Conservation (phyloP, 495 filamentous ascomycete genomes). For the Neurospora cerealis region DNA sequence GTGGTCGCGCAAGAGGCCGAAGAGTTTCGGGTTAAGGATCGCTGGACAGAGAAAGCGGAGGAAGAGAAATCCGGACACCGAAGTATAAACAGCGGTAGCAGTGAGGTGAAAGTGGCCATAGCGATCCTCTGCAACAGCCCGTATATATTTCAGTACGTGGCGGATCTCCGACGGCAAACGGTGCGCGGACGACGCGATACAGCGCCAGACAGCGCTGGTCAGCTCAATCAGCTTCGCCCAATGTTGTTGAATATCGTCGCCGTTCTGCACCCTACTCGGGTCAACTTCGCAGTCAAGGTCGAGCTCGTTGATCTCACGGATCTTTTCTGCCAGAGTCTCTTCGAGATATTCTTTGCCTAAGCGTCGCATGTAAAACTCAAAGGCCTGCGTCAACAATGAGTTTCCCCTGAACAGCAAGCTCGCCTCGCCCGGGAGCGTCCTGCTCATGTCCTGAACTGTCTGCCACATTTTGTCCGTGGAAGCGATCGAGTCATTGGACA, state of each 20-base stretch:
- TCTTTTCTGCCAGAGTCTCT: constrained; percentile 74
- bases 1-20: constrained; percentile 80
- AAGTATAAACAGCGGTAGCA: constrained; percentile 70
- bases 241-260: constrained; percentile 70
- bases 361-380: constrained; percentile 92
- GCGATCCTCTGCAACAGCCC: constrained; percentile 87
- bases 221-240: constrained; percentile 70
- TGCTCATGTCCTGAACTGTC: constrained; percentile 51
- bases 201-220: constrained; percentile 75
- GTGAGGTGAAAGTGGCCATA: constrained; percentile 92
- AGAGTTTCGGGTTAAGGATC: constrained; percentile 92
- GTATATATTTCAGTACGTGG: constrained; percentile 82
- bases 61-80: constrained; percentile 94
- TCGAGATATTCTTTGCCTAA: constrained; percentile 89
- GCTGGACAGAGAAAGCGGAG: constrained; percentile 94
- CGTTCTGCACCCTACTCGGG: constrained; percentile 59
- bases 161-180: constrained; percentile 78
- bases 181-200: constrained; percentile 60
- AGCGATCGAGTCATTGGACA: constrained; percentile 68
- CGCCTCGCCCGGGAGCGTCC: constrained; percentile 63
- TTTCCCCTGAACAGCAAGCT: constrained; percentile 95
- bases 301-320: constrained; percentile 75
- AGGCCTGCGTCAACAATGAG: constrained; percentile 82
- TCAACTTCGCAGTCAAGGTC: constrained; percentile 95
- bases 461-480: constrained; percentile 43